A percentile compares a stretch with the other conserved stretches of the same genome.
phyloP scores from a whole-genome alignment of 1,284 basidiomycete species.

The Neonothopanus nambi region DNA sequence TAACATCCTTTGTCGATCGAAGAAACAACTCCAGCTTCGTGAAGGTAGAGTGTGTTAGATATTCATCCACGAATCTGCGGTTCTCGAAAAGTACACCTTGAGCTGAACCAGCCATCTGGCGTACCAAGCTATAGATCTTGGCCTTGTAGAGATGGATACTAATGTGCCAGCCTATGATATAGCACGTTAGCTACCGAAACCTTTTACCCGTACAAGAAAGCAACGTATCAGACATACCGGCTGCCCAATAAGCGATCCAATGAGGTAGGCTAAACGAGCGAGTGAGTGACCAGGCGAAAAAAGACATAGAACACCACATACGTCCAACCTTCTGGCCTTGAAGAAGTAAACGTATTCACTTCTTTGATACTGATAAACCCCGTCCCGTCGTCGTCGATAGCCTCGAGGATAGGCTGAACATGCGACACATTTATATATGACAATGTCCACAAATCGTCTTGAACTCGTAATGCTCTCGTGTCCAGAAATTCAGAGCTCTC shows the following conservation, averaged over 20 bases:
- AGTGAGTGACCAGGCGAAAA: background rate
- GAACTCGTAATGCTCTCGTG: background rate
- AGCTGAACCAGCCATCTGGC: background rate
- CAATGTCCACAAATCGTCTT: constrained; percentile 26
- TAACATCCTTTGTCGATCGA: constrained; percentile 9
- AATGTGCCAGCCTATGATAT: constrained; percentile 15
- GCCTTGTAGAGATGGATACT: constrained; percentile 9
- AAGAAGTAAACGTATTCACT: constrained; percentile 24
- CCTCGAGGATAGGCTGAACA: constrained; percentile 28
- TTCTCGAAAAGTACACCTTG: constrained; percentile 15
- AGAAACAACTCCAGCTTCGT: constrained; percentile 8
- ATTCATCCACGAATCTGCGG: constrained; percentile 2
- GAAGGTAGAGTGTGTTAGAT: constrained; percentile 3
- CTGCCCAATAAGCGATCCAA: constrained; percentile 24
- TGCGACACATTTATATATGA: constrained; percentile 26
- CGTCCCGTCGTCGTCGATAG: constrained; percentile 31
- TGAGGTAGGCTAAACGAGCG: constrained; percentile 11
- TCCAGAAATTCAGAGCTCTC: too few relatives aligned
- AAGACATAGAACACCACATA: constrained; percentile 13
- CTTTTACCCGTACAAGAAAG: background rate
- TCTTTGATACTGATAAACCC: constrained; percentile 31
- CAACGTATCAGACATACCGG: constrained; percentile 6
- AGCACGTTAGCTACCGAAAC: too few relatives aligned
- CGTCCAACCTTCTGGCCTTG: constrained; percentile 27
- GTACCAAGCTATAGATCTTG: constrained; percentile 11